phyloP scores from a whole-genome alignment of 805 yeast genomes.

The Starmerella apicola region DNA sequence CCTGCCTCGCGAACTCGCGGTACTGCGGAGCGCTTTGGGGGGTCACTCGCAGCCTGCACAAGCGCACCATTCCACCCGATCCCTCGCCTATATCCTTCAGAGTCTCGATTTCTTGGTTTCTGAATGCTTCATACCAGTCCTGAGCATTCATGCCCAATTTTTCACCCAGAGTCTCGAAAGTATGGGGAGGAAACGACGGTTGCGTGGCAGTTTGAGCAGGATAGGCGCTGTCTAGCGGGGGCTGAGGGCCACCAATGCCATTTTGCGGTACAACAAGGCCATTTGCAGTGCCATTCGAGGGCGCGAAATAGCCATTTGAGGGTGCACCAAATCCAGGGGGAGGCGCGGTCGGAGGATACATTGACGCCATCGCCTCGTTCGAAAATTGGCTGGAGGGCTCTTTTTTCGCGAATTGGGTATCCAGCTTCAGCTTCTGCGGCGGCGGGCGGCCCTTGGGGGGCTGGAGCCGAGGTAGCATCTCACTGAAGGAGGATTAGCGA shows the following conservation, averaged over 20 bases:
- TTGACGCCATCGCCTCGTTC: conserved; percentile 16
- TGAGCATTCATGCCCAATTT: conserved; percentile 14
- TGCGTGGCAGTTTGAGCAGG: background rate
- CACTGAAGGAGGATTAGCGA: background rate
- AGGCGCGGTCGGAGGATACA: conserved; percentile 7
- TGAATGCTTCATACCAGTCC: conserved; percentile 16
- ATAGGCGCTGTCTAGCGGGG: background rate
- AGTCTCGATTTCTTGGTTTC: conserved; percentile 40
- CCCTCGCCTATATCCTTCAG: conserved; percentile 81
- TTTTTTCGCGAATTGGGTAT: conserved; percentile 7
- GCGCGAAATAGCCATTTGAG: background rate
- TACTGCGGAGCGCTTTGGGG: conserved; percentile 16
- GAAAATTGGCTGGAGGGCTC: conserved; percentile 12
- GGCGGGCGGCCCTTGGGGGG: conserved; percentile 18
- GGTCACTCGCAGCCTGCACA: conserved; percentile 42
- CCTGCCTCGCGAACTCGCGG: conserved; percentile 9
- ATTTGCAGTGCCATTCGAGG: background rate
- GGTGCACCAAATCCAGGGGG: background rate
- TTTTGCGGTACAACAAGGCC: background rate
- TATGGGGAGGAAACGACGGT: too few relatives aligned
- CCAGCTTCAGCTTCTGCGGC: conserved; percentile 15
- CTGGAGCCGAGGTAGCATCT: conserved; percentile 18
- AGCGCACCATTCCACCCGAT: conserved; percentile 78
- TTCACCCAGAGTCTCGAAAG: background rate
- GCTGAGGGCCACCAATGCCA: background rate